Evolutionary conservation across 2,329 filamentous ascomycete species (phyloP), one percentile per base, ranked within the genome.

Genomic region (Dactylonectria macrodidyma): DNA sequence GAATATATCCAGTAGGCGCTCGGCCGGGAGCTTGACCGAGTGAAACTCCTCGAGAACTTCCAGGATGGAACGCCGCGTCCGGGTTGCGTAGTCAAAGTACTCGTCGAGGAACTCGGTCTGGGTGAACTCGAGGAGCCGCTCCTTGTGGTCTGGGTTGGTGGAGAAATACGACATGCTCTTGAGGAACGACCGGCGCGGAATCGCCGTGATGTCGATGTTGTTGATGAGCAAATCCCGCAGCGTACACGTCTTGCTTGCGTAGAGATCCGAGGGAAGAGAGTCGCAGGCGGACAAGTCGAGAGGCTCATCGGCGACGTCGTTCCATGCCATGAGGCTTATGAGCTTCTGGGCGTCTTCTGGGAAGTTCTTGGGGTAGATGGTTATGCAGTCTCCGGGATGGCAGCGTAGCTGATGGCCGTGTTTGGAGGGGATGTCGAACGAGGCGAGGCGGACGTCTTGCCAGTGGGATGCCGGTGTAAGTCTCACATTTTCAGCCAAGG

Each of bases 1-100:
- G 62, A 99, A 91, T 16, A 95, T 86, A 61, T 91, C 90, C 10
- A 93, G 86, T 1, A 92, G 86, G 56, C 91, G 89, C 62, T 92
- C 85, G 81, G 91, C 93, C 0, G 96, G 95, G 2, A 99, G 90
- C 69, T 91, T 91, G 62, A 98, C 92, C 0, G 89, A 92, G 48
- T 92, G 88, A 75, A 99, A 99, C 74, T 99, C 96, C 64, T 95
- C 91, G 33, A 99, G 87, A 3, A 97, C 92, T 81, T 99, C 96
- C 6, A 99, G 84, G 65, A 98, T 97, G 66, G 93, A 97, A 38
- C 96, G 91, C 38, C 95, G 91, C 1, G 95, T 93, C 9, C 96
- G 91, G 0, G 95, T 95, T 1, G 96, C 96, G 78, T 99, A 99
- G 81, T 99, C 95, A 83, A 94, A 98, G 63, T 97, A 91, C 74